Base-by-base conservation (phyloP, 345 rosid species). In the Linum trigynum region DNA sequence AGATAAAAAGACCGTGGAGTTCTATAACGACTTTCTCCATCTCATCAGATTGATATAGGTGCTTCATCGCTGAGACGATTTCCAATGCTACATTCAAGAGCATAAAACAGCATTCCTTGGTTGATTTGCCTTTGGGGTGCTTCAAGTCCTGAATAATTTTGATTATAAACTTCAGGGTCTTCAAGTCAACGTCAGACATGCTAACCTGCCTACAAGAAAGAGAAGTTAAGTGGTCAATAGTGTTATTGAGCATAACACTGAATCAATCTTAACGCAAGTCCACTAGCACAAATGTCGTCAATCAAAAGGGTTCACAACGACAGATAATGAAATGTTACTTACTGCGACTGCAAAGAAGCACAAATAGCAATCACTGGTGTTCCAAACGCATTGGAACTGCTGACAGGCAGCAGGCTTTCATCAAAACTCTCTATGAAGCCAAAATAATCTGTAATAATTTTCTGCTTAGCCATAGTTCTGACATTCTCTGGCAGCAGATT, bases 341-440 rank as follows among this genome's bases (percentile, higher is more conserved):
- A 23, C 32, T 23, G 32, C 32, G 32, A 23, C 32, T 23, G 86
- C 84, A 84, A 76, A 55, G 83, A 88, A 72, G 97, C 90, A 64
- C 91, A 86, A 48, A 92, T 71, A 55, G 82, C 75, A 66, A 79
- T 76, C 64, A 86, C 85, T 14, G 96, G 96, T 79, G 69, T 58
- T 50, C 86, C 89, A 36, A 69, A 66, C 39, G 73, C 68, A 55
- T 71, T 68, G 75, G 83, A 76, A 69, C 66, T 59, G 75, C 74
- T 74, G 67, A 71, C 56, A 57, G 38, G 63, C 66, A 65, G 51
- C 62, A 74, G 63, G 60, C 45, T 80, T 57, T 79, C 80, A 10
- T 62, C 72, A 67, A 79, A 82, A 42, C 74, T 79, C 40, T 76
- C 85, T 32, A 82, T 77, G 74, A 79, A 88, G 69, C 67, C 63